These are phyloP conservation scores for Macroventuria anomochaeta DNA, from an alignment of 2,329 filamentous ascomycete genomes.

Conservation along the genomic window DNA sequence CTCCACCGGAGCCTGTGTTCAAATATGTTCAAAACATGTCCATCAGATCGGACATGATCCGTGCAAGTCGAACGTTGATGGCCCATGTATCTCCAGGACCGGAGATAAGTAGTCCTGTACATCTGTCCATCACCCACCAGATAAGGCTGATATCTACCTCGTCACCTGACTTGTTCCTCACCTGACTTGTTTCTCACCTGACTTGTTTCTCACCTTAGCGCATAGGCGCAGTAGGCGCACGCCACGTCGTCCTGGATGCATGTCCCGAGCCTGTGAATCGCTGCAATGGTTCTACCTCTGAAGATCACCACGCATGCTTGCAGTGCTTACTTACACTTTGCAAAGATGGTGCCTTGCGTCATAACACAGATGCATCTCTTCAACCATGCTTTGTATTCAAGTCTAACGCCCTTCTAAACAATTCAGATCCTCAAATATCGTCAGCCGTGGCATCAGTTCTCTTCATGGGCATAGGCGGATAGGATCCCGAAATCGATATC, in stretches of 20 bases:
- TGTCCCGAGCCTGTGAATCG: neutral
- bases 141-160: neutral
- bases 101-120: neutral
- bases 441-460: neutral
- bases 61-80: neutral
- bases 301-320: neutral
- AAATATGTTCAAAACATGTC: no score
- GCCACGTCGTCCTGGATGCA: neutral
- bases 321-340: neutral
- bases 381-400: neutral
- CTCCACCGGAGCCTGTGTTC: no score
- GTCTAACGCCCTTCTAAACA: neutral
- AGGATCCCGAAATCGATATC: neutral
- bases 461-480: neutral
- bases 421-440: no score
- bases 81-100: neutral
- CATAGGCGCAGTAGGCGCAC: neutral
- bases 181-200: constrained; percentile 2
- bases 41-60: no score
- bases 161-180: constrained; percentile 5
- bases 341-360: neutral
- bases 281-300: neutral
- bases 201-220: constrained; percentile 3
- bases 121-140: neutral
- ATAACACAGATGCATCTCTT: neutral